Conservation (phyloP, 495 filamentous ascomycete species). For the Tuber borchii region DNA sequence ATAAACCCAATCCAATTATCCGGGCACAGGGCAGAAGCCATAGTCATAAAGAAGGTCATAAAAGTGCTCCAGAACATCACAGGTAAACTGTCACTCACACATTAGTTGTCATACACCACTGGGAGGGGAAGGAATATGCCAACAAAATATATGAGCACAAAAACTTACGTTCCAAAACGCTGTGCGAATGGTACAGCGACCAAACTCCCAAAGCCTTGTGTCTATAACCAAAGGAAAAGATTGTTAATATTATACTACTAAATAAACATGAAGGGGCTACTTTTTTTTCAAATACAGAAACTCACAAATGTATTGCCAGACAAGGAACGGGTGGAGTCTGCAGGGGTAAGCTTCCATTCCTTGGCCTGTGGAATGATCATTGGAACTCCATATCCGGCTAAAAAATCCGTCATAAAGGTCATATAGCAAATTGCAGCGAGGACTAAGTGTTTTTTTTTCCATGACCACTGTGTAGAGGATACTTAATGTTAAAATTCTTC, state of each 20-base stretch:
- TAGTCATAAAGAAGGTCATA: slow-evolving; percentile 31
- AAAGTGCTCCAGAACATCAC: slow-evolving; percentile 40
- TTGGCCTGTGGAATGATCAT: slow-evolving; percentile 33
- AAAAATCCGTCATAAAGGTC: slow-evolving; percentile 37
- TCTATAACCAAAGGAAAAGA: slow-evolving; percentile 11
- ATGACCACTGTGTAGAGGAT: slow-evolving; percentile 21
- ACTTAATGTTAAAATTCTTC: slow-evolving; percentile 6
- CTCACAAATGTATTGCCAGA: slow-evolving; percentile 34
- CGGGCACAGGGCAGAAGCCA: slow-evolving; percentile 30
- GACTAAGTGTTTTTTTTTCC: slow-evolving; percentile 28
- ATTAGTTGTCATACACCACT: background rate
- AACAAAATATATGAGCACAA: no score
- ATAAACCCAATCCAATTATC: slow-evolving; percentile 35
- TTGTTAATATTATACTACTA: background rate
- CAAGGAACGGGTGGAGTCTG: slow-evolving; percentile 27
- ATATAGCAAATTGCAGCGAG: slow-evolving; percentile 34
- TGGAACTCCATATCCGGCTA: slow-evolving; percentile 35
- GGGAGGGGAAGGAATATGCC: background rate
- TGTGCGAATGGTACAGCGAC: slow-evolving; percentile 33
- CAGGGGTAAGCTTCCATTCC: slow-evolving; percentile 27
- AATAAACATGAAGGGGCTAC: background rate
- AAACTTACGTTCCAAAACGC: slow-evolving; percentile 32
- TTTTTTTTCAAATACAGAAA: background rate
- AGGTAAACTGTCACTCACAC: slow-evolving; percentile 14
- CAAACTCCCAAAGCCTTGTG: slow-evolving; percentile 37